Evolutionary conservation across 345 rosid species (phyloP), one percentile per base, ranked within the genome.

Genomic region (Limnanthes douglasii): DNA sequence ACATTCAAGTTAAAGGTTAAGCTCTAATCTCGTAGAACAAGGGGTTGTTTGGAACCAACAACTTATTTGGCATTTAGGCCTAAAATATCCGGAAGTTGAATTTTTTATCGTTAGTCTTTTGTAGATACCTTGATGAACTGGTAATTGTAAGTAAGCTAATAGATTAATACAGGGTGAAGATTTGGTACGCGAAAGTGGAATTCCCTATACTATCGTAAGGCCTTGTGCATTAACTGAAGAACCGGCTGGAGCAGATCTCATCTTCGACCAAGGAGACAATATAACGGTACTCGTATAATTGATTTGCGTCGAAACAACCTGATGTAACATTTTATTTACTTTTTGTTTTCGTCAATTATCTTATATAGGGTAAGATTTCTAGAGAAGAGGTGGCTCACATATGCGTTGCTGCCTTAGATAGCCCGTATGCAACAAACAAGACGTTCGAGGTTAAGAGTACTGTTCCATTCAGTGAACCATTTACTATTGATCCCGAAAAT

Each of bases 161-260:
- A n/a, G n/a, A n/a, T n/a, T n/a, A n/a, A n/a, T n/a, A n/a, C n/a
- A 78, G 86, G 95, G 95, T 11, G 97, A 83, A 56, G 97, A 88
- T 59, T 51, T 73, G 43, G 60, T 88, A 39, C 76, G 93, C 2
- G 79, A 88, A 28, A 83, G 97, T 29, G 94, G 94, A 53, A 68
- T 88, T 15, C 95, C 95, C 5, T 83, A 54, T 43, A 52, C 93
- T 13, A 88, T 88, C 48, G 75, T 88, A 32, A 62, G 97, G 63
- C 93, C 97, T 21, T 79, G 95, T 36, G 95, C 93, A 21, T 53
- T 88, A 46, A 83, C 97, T 9, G 93, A 83, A 64, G 97, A 83
- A 60, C 97, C 97, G 48, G 93, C 95, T 5, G 97, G 93, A 43
- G 95, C 92, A 11, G 86, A 79, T 54, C 90, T 88, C 50, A 70